Conservation (phyloP, 768 basidiomycete species). For the Amanita pseudoporphyria region DNA sequence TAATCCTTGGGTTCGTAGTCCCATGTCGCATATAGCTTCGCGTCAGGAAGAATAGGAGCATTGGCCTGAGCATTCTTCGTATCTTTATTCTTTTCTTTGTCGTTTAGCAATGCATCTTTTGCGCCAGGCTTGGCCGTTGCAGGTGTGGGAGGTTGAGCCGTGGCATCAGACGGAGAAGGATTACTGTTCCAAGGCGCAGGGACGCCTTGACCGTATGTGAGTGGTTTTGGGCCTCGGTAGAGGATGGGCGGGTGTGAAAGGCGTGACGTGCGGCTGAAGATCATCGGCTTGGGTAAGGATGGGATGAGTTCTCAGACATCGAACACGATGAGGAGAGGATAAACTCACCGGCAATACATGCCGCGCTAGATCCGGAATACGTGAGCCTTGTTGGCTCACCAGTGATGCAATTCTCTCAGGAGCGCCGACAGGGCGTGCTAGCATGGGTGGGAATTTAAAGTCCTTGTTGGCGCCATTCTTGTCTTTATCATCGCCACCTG, state of each 20-base stretch:
- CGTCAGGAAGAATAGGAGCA: conserved; percentile 36
- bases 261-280: conserved; percentile 50
- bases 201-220: conserved; percentile 38
- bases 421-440: conserved; percentile 33
- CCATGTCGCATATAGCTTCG: conserved; percentile 48
- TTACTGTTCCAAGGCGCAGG: conserved; percentile 46
- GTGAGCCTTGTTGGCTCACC: conserved; percentile 51
- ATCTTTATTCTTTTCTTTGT: conserved; percentile 12
- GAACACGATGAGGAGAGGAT: not conserved
- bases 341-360: conserved; percentile 54
- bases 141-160: conserved; percentile 20
- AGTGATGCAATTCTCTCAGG: conserved; percentile 51
- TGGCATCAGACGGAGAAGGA: conserved; percentile 20
- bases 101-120: conserved; percentile 19
- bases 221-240: conserved; percentile 36
- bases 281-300: conserved; percentile 35
- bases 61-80: conserved; percentile 9
- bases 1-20: conserved; percentile 45
- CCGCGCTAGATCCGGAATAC: conserved; percentile 59
- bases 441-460: conserved; percentile 41
- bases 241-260: conserved; percentile 60
- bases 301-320: not conserved
- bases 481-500: conserved; percentile 19
- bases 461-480: conserved; percentile 35
- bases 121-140: conserved; percentile 14